phyloP scores from a whole-genome alignment of 2,329 filamentous ascomycete genomes.

The Hypoxylon sp. region DNA sequence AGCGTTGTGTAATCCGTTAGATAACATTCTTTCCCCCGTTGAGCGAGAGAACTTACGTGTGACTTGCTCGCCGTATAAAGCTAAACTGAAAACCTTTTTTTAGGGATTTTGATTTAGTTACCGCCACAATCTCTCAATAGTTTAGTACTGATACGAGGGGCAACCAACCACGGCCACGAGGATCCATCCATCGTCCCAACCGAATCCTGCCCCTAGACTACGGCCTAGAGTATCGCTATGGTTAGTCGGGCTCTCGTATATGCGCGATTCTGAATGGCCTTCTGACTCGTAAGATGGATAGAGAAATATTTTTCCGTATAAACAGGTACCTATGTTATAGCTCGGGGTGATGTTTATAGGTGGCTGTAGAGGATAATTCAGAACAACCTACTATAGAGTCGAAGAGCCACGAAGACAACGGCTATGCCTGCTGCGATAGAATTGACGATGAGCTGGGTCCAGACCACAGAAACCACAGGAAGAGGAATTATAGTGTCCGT shows the following conservation, averaged over 20 bases:
- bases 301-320: too few relatives aligned
- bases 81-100: neutral
- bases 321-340: too few relatives aligned
- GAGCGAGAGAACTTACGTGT: slow-evolving; percentile 1
- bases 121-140: neutral
- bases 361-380: neutral
- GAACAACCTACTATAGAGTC: slow-evolving; percentile 1
- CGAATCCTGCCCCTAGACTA: neutral
- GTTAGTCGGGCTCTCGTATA: neutral
- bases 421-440: neutral
- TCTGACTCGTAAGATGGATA: too few relatives aligned
- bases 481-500: neutral
- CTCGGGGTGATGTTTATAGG: neutral
- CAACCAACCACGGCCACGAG: neutral
- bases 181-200: slow-evolving; percentile 5
- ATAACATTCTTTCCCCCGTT: neutral
- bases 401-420: neutral
- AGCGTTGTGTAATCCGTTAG: neutral
- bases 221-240: neutral
- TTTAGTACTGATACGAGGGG: neutral
- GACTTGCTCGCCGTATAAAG: neutral
- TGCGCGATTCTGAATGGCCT: too few relatives aligned
- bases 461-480: neutral
- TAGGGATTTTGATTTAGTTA: neutral
- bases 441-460: slow-evolving; percentile 1